Base-by-base conservation (phyloP, 148 eudicot species). In the Vaccinium myrtillus region DNA sequence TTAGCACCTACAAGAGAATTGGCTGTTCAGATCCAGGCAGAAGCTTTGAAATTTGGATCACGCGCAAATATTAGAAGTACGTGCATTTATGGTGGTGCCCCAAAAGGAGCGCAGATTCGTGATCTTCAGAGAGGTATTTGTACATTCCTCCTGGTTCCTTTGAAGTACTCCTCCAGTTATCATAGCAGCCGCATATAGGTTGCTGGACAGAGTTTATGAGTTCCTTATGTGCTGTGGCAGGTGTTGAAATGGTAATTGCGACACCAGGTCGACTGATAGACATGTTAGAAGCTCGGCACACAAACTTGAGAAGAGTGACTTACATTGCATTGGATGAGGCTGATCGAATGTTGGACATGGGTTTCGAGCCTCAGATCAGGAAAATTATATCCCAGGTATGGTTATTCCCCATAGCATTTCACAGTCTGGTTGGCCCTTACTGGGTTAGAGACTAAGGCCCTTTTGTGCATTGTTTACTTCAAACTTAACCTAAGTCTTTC, bases 291-390 rank as follows among this genome's bases (percentile, higher is more conserved):
- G 94, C 98, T 14, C 96, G 90, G 81, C 93, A 90, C 84, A 97
- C 99, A 59, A 97, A 95, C 91, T 85, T 97, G 90, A 94, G 83
- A 91, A 91, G 98, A 88, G 98, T 97, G 78, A 97, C 99, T 23
- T 95, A 97, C 86, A 88, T 97, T 86, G 99, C 95, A 74, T 88
- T 97, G 86, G 99, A 97, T 81, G 99, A 97, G 88, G 99, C 99
- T 83, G 99, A 97, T 85, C 92, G 99, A 78, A 97, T 97, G 99
- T 88, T 97, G 85, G 99, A 97, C 82, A 97, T 97, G 99, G 98
- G 99, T 11, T 97, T 95, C 89, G 99, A 97, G 91, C 99, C 99
- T 88, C 99, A 97, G 86, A 97, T 97, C 83, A 90, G 95, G 90
- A 97, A 94, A 85, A 91, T 97, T 61, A 82, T 97, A 48, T 85